These are phyloP conservation scores for Botryotinia calthae DNA, from an alignment of 2,329 filamentous ascomycete species.

Conservation along the genomic window DNA sequence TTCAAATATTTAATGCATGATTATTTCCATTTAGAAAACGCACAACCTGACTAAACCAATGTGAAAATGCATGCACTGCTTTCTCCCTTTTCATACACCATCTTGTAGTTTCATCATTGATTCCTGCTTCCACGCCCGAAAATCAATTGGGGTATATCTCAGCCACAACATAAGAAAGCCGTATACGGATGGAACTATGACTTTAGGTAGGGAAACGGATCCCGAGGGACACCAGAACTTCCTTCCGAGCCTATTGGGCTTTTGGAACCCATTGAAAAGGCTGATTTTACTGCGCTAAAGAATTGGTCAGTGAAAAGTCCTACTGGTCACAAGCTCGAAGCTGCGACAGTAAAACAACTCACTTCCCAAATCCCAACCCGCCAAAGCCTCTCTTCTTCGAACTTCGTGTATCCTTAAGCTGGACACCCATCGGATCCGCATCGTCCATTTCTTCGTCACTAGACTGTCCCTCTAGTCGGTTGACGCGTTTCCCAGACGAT, in stretches of 20 bases:
- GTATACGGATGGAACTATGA: not conserved
- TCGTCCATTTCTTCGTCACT: conserved; percentile 42
- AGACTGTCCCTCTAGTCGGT: conserved; percentile 42
- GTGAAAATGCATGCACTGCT: not conserved
- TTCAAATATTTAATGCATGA: conserved; percentile 7
- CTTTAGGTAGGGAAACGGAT: not conserved
- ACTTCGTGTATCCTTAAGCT: conserved; percentile 51
- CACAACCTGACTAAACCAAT: not conserved
- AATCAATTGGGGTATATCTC: not conserved
- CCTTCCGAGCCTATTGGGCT: not conserved
- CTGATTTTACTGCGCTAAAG: not conserved
- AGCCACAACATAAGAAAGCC: not conserved
- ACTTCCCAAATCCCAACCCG: conserved; percentile 22
- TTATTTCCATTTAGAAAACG: not conserved
- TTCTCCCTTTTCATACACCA: not conserved
- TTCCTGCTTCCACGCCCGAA: not conserved
- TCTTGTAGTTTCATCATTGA: not conserved
- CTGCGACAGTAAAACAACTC: conserved; percentile 4
- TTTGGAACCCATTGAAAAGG: not conserved
- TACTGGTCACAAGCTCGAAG: conserved; percentile 1
- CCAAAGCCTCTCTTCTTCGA: conserved; percentile 50
- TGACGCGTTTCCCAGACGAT: conserved; percentile 6
- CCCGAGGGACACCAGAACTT: not conserved
- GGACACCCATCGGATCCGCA: conserved; percentile 37
- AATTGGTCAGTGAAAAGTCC: conserved; percentile 11